A percentile compares a stretch with the other conserved stretches of the same genome.
phyloP scores from a whole-genome alignment of 768 basidiomycete species.

The Kwoniella heveanensis region DNA sequence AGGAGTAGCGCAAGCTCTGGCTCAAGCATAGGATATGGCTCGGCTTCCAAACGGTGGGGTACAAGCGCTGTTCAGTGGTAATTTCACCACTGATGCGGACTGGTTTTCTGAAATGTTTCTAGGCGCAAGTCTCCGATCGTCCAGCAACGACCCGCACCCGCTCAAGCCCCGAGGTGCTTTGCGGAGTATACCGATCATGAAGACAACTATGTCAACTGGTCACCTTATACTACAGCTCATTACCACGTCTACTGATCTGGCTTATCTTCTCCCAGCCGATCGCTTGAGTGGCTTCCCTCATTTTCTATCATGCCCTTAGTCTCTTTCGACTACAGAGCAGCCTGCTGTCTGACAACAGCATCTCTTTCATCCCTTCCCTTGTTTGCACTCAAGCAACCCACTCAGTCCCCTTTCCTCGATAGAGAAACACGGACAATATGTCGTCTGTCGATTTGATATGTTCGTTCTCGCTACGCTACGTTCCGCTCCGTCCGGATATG shows the following conservation, averaged over 20 bases:
- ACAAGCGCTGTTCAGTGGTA: conserved; percentile 22
- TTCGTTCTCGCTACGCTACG: neutral
- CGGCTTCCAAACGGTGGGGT: conserved; percentile 22
- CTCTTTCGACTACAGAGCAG: too few relatives aligned
- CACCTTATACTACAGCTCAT: conserved; percentile 6
- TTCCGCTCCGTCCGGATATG: neutral
- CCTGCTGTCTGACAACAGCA: too few relatives aligned
- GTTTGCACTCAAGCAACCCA: too few relatives aligned
- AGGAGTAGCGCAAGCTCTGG: neutral
- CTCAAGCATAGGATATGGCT: conserved; percentile 7
- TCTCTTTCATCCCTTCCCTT: neutral
- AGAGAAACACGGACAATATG: neutral
- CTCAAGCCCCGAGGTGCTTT: conserved; percentile 3
- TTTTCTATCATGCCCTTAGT: neutral
- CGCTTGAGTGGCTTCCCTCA: neutral
- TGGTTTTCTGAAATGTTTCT: neutral
- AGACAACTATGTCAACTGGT: conserved; percentile 7
- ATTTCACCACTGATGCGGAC: conserved; percentile 11
- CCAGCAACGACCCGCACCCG: neutral
- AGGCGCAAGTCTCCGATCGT: neutral
- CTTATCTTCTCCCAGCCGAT: neutral
- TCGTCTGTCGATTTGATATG: neutral
- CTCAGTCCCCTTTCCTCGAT: neutral
- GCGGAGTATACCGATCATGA: conserved; percentile 4
- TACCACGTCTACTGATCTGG: conserved; percentile 8